These are phyloP conservation scores for Escovopsis sp. DNA, from an alignment of 2,329 filamentous ascomycete species.

Conservation along the genomic window DNA sequence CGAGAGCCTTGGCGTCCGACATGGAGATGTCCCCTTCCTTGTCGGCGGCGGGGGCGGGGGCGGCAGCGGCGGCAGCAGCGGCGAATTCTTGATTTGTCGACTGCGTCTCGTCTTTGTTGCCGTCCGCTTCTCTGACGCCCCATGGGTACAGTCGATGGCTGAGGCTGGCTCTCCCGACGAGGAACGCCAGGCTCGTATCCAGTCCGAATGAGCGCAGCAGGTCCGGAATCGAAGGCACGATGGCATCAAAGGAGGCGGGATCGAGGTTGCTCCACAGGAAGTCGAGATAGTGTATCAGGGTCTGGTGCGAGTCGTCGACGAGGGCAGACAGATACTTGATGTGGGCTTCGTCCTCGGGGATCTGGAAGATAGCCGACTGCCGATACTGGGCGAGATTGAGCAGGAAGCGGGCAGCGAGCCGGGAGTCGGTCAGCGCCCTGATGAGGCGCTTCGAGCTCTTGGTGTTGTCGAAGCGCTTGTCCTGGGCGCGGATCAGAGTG, in stretches of 20 bases:
- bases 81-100: conserved; percentile 11
- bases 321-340: conserved; percentile 82
- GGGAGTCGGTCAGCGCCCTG: conserved; percentile 60
- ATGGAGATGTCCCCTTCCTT: conserved; percentile 44
- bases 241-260: conserved; percentile 58
- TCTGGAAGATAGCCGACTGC: conserved; percentile 66
- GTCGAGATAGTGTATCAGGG: conserved; percentile 78
- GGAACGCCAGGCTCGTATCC: conserved; percentile 67
- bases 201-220: conserved; percentile 69
- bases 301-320: conserved; percentile 77
- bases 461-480: conserved; percentile 63
- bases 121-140: conserved; percentile 20
- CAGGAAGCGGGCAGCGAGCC: conserved; percentile 68
- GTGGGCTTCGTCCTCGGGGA: conserved; percentile 57
- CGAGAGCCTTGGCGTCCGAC: conserved; percentile 20
- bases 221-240: conserved; percentile 58
- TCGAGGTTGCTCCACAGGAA: conserved; percentile 68
- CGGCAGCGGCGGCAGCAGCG: no score
- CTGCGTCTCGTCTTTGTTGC: conserved; percentile 14
- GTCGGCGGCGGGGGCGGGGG: no score
- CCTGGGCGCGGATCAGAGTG: conserved; percentile 64
- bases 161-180: conserved; percentile 63
- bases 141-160: conserved; percentile 42
- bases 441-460: conserved; percentile 68
- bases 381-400: conserved; percentile 83